Conservation (phyloP, 805 yeast genomes). For the Kregervanrija fluxuum region DNA sequence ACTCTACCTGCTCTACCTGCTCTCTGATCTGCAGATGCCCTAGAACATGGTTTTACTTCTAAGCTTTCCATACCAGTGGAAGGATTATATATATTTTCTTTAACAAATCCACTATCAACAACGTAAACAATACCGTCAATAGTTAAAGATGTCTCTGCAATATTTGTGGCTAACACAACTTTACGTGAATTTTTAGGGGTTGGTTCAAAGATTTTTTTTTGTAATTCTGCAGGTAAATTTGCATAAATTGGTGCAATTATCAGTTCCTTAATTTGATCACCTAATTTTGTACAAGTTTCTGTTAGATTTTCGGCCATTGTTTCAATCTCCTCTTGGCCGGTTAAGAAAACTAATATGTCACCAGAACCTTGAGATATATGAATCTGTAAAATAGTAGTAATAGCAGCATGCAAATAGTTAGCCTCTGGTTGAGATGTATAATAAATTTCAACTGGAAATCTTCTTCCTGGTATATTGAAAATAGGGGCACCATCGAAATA, state of each 20-base stretch:
- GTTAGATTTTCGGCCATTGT: constrained; percentile 61
- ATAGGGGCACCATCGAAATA: constrained; percentile 83
- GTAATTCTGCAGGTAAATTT: constrained; percentile 80
- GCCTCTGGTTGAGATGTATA: constrained; percentile 86
- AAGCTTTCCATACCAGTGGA: constrained; percentile 83
- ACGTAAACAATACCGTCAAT: constrained; percentile 94
- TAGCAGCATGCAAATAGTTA: constrained; percentile 83
- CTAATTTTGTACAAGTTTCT: constrained; percentile 60
- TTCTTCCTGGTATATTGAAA: constrained; percentile 83
- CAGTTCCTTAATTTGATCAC: constrained; percentile 47
- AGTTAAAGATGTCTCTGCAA: constrained; percentile 95
- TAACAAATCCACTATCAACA: constrained; percentile 91
- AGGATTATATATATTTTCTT: constrained; percentile 85
- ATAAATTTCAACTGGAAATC: constrained; percentile 84
- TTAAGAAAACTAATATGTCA: constrained; percentile 82
- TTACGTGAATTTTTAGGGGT: constrained; percentile 76
- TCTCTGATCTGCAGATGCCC: constrained; percentile 93
- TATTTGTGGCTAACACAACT: constrained; percentile 90
- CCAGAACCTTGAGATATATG: constrained; percentile 69
- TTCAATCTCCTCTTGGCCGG: constrained; percentile 97
- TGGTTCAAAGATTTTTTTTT: constrained; percentile 74
- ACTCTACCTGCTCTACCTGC: constrained; percentile 99
- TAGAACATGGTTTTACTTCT: constrained; percentile 81
- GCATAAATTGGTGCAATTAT: constrained; percentile 86
- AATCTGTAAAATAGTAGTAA: constrained; percentile 80